Conservation (phyloP, 805 yeast genomes). For the Lachancea dasiensis region DNA sequence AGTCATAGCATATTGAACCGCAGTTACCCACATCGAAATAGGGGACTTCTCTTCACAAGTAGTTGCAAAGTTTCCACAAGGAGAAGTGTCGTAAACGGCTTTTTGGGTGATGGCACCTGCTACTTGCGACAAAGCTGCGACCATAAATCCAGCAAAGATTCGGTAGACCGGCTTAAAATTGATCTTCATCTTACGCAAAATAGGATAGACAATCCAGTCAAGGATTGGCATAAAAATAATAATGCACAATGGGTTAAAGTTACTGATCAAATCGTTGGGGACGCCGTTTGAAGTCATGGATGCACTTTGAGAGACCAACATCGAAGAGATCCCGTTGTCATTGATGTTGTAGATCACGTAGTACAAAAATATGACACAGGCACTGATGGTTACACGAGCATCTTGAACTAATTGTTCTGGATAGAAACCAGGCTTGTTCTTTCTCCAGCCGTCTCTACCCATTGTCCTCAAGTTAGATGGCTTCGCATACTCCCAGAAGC, state of each 20-base stretch:
- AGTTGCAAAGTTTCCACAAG: slow-evolving; percentile 62
- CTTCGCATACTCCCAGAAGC: slow-evolving; percentile 42
- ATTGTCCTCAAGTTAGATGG: slow-evolving; percentile 10
- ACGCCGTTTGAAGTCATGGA: slow-evolving; percentile 68
- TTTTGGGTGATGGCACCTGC: slow-evolving; percentile 74
- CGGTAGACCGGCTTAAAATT: slow-evolving; percentile 67
- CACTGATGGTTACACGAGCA: slow-evolving; percentile 37
- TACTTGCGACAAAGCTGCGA: slow-evolving; percentile 60
- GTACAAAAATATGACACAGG: slow-evolving; percentile 43
- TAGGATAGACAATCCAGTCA: slow-evolving; percentile 54
- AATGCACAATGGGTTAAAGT: slow-evolving; percentile 68
- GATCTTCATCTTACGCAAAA: slow-evolving; percentile 38
- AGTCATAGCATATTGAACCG: slow-evolving; percentile 59
- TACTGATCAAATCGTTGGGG: slow-evolving; percentile 76
- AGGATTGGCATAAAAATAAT: slow-evolving; percentile 72
- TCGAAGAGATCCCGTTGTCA: slow-evolving; percentile 13
- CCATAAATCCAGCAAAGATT: slow-evolving; percentile 63
- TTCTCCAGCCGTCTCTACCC: slow-evolving; percentile 13
- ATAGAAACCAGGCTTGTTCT: slow-evolving; percentile 23
- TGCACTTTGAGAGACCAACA: slow-evolving; percentile 35
- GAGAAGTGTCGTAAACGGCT: slow-evolving; percentile 61
- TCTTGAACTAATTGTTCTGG: slow-evolving; percentile 44
- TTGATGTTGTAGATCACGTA: slow-evolving; percentile 33
- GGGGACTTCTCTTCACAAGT: slow-evolving; percentile 39
- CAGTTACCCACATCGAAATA: slow-evolving; percentile 64